A percentile compares a stretch with the other conserved stretches of the same genome.
phyloP scores from a whole-genome alignment of 169 alveolate species.

The Eimeria acervulina region DNA sequence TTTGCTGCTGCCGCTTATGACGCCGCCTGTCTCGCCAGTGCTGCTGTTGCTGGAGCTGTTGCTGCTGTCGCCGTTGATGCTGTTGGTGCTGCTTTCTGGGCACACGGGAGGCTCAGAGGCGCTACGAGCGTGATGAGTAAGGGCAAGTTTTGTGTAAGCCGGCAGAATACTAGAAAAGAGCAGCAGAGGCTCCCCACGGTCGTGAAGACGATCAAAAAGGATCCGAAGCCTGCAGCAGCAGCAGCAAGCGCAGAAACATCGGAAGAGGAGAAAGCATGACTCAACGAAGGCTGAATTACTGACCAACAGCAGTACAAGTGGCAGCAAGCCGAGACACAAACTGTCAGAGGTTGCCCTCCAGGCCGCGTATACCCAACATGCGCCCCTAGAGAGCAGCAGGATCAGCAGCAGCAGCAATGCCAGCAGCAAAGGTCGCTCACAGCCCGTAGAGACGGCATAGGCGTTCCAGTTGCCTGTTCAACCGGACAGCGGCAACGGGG shows the following conservation, averaged over 20 bases:
- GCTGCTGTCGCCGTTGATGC: conserved; percentile 12
- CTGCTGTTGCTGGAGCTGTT: background rate
- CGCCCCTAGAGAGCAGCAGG: background rate
- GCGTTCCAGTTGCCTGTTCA: conserved; percentile 72
- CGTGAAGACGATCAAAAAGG: conserved; percentile 60
- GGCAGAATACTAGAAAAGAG: conserved; percentile 49
- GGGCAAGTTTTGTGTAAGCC: conserved; percentile 63
- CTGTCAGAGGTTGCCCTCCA: background rate
- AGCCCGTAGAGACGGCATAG: conserved; percentile 68
- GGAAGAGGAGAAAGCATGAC: background rate
- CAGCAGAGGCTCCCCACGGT: conserved; percentile 78
- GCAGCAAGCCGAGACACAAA: background rate
- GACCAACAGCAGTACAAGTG: background rate
- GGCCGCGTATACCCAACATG: background rate
- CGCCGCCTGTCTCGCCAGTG: background rate
- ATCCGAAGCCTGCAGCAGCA: conserved; percentile 66
- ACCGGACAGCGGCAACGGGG: conserved; percentile 8
- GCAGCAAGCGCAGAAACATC: conserved; percentile 18
- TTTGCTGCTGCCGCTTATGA: conserved; percentile 36
- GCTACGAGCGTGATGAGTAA: conserved; percentile 63
- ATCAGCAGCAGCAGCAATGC: conserved; percentile 28
- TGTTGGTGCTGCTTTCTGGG: conserved; percentile 12
- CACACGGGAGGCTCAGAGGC: conserved; percentile 22
- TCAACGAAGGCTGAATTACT: background rate
- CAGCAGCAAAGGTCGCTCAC: conserved; percentile 43